Evolutionary conservation across 352 stramenopile genomes (phyloP), one percentile per base, ranked within the genome.

Genomic region (Globisporangium nagaii): DNA sequence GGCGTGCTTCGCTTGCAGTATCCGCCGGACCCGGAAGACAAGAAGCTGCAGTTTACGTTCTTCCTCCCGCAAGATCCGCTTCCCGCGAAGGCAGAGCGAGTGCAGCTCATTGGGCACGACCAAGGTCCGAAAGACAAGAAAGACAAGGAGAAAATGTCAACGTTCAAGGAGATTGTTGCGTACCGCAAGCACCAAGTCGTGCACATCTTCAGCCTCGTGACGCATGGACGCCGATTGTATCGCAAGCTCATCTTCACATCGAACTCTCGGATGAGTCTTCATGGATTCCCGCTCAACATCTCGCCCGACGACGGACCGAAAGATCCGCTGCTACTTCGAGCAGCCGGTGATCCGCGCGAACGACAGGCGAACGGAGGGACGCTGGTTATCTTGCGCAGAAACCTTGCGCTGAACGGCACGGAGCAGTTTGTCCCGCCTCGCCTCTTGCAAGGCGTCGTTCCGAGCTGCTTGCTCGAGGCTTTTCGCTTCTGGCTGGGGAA

Each of bases 121-220:
- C 60, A 80, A 56, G 79, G 82, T 3, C 75, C 70, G 19, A 83
- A 86, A 56, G 82, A 90, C 34, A 88, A 88, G 41, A 76, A 68
- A 52, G 79, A 89, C 28, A 79, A 75, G 17, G 79, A 93, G 28
- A 86, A 86, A 41, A 74, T 93, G 31, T 58, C 71, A 22, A 98
- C 95, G 0, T 91, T 99, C 44, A 99, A 99, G 60, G 97, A 99
- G 73, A 88, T 99, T 39, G 74, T 99, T 15, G 93, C 98, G 5
- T 98, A 96, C 53, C 80, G 96, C 41, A 55, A 68, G 15, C 74
- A 88, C 58, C 65, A 98, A 39, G 81, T 98, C 20, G 87, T 99
- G 34, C 95, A 98, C 39, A 84, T 99, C 19, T 99, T 97, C 70
- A 94, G 98, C 46, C 80, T 99, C 19, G 85, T 98, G 13, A 97